A percentile compares a stretch with the other conserved stretches of the same genome.
Conservation (phyloP, 192 early-diverging fungal genomes). For the Chytriomyces sp. region DNA sequence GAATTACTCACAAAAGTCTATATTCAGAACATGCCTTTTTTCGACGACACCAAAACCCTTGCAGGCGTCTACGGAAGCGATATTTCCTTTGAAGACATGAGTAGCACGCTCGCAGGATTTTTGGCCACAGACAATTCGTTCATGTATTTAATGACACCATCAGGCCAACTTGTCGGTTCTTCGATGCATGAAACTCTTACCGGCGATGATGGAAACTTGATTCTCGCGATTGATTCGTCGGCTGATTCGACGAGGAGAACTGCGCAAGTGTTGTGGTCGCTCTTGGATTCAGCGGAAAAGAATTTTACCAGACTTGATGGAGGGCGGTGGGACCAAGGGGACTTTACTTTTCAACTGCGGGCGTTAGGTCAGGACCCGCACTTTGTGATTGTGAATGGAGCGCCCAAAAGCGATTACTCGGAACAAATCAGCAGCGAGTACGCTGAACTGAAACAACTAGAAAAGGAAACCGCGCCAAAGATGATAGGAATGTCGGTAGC, state of each 20-base stretch:
- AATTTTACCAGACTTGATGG: background rate
- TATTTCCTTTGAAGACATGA: background rate
- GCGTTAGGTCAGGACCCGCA: background rate
- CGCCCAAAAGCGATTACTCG: constrained; percentile 5
- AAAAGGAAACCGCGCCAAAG: background rate
- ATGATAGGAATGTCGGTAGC: background rate
- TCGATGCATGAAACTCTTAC: background rate
- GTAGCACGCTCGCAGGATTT: background rate
- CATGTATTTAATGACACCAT: background rate
- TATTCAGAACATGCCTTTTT: background rate
- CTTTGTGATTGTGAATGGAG: background rate
- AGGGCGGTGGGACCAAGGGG: background rate
- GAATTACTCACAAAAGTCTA: background rate
- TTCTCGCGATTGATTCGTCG: too few species aligned
- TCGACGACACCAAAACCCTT: background rate
- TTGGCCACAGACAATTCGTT: background rate
- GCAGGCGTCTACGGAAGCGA: background rate
- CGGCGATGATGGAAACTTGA: background rate
- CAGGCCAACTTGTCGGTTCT: background rate
- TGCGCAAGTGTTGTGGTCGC: too few species aligned
- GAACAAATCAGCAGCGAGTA: background rate
- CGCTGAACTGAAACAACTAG: background rate
- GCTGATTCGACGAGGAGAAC: too few species aligned
- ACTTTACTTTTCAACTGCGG: background rate
- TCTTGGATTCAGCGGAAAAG: too few species aligned